Percentiles rank a stretch among this genome's conserved stretches.
These are phyloP conservation scores for Venturia carpophila DNA, from an alignment of 2,329 filamentous ascomycete genomes.

Conservation along the genomic window DNA sequence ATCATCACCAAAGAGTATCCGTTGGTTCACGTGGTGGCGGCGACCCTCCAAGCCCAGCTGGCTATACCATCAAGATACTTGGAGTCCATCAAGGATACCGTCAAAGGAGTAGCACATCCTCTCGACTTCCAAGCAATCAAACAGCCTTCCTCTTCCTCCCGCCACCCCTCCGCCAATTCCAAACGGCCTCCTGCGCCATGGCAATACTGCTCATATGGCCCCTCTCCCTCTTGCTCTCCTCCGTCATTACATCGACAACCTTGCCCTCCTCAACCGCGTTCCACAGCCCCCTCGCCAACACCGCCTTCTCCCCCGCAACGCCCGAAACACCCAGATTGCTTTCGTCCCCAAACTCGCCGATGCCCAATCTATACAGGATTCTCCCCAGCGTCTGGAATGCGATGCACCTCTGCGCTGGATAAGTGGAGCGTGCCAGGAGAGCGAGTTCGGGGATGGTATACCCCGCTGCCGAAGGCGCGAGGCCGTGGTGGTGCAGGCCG, in stretches of 20 bases:
- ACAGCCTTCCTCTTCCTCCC: slow-evolving; percentile 37
- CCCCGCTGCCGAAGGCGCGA: slow-evolving; percentile 85
- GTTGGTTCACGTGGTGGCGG: no score
- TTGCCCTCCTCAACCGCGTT: slow-evolving; percentile 64
- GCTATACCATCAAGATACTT: no score
- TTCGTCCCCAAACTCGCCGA: slow-evolving; percentile 58
- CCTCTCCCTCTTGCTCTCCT: slow-evolving; percentile 60
- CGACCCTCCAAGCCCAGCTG: no score
- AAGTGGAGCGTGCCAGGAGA: slow-evolving; percentile 68
- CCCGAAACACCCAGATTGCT: slow-evolving; percentile 36
- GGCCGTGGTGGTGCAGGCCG: slow-evolving; percentile 87
- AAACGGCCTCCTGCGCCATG: slow-evolving; percentile 83
- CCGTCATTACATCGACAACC: slow-evolving; percentile 67
- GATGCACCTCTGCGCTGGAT: slow-evolving; percentile 80
- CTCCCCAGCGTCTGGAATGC: slow-evolving; percentile 87
- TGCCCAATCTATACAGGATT: slow-evolving; percentile 73
- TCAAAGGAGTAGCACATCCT: no score
- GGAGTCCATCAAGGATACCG: no score
- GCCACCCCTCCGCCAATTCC: slow-evolving; percentile 73
- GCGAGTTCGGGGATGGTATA: slow-evolving; percentile 88
- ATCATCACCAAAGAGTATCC: no score
- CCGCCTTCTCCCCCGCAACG: slow-evolving; percentile 37
- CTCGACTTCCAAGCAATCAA: background rate
- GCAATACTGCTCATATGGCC: slow-evolving; percentile 73
- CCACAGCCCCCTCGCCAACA: slow-evolving; percentile 72